Conservation (phyloP, 371 early-diverging fungal genomes). For the Scutellospora calospora region DNA sequence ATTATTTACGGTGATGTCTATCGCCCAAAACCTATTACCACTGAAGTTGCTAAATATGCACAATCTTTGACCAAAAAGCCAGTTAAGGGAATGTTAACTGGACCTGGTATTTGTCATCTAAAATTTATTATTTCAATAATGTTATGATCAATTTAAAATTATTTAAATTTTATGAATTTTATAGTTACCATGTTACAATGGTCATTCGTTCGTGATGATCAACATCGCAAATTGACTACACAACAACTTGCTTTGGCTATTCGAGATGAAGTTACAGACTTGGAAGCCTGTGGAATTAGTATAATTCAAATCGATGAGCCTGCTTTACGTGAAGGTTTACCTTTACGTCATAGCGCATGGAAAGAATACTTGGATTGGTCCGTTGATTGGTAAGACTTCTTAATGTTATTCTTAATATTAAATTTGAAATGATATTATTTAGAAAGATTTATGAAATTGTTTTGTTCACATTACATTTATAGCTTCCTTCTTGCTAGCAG, state of each 20-base stretch:
- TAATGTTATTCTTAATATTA: too few relatives aligned
- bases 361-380: constrained; percentile 94
- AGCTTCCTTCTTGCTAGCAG: constrained; percentile 92
- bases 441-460: too few relatives aligned
- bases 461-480: too few relatives aligned
- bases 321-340: constrained; percentile 97
- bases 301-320: constrained; percentile 98
- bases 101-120: constrained; percentile 66
- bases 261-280: constrained; percentile 94
- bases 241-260: constrained; percentile 95
- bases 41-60: constrained; percentile 82
- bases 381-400: constrained; percentile 62
- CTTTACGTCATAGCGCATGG: constrained; percentile 90
- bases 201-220: constrained; percentile 81
- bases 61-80: constrained; percentile 88
- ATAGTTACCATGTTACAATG: constrained; percentile 39
- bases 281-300: constrained; percentile 92
- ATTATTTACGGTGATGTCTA: constrained; percentile 93
- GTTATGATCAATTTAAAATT: not conserved
- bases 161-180: too few relatives aligned
- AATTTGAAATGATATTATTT: not conserved
- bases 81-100: constrained; percentile 97
- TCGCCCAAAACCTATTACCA: constrained; percentile 93
- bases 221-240: constrained; percentile 85
- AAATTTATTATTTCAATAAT: not conserved